Conservation (phyloP, 805 yeast species). For the Nakazawaea sp. region DNA sequence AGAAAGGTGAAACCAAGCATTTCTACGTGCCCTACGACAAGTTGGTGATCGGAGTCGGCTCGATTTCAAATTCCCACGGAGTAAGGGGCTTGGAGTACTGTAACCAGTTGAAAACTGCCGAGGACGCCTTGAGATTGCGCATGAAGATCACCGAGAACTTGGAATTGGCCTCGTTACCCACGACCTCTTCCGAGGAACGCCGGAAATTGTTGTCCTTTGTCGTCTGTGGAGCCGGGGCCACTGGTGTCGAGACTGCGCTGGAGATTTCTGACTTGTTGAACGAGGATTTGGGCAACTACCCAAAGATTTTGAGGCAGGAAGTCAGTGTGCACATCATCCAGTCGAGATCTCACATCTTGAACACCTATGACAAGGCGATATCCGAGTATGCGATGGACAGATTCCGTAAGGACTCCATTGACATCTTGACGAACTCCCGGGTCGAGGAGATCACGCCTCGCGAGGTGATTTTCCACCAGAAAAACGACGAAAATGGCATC, state of each 20-base stretch:
- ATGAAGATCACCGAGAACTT: conserved; percentile 46
- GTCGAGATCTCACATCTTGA: conserved; percentile 59
- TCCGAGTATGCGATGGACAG: conserved; percentile 59
- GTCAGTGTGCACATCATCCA: conserved; percentile 64
- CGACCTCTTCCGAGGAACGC: conserved; percentile 57
- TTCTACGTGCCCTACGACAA: conserved; percentile 71
- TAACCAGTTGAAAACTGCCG: conserved; percentile 57
- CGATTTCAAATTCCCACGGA: conserved; percentile 63
- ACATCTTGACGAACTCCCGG: conserved; percentile 56
- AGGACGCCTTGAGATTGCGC: conserved; percentile 53
- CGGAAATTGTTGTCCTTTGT: conserved; percentile 55
- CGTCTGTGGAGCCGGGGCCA: conserved; percentile 72
- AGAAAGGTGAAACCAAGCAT: conserved; percentile 29
- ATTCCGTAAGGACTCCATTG: conserved; percentile 56
- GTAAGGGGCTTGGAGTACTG: conserved; percentile 62
- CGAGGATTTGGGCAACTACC: conserved; percentile 56
- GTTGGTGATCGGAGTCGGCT: conserved; percentile 62
- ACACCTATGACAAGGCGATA: conserved; percentile 61
- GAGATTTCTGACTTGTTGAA: conserved; percentile 61
- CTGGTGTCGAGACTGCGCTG: conserved; percentile 71
- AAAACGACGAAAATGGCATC: conserved; percentile 32
- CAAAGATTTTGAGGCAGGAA: conserved; percentile 53
- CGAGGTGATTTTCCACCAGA: conserved; percentile 52
- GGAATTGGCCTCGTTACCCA: conserved; percentile 60
- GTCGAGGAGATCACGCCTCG: conserved; percentile 52